Percentiles rank a stretch among this genome's conserved stretches.
Evolutionary conservation across 495 filamentous ascomycete species (phyloP).

Genomic region (Penicillium simplicissimum): DNA sequence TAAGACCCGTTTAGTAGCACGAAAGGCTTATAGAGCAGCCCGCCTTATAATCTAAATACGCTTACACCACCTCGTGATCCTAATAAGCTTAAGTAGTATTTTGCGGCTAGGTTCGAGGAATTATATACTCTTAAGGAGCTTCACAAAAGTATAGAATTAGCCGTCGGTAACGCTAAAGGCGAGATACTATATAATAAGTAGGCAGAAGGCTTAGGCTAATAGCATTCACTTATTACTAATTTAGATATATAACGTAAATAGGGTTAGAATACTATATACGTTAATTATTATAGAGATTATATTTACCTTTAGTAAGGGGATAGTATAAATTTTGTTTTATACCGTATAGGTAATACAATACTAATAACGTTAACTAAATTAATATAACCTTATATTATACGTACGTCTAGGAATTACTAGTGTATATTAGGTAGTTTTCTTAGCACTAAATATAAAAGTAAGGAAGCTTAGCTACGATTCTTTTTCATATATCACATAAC

Average conservation of each 20-base stretch:
- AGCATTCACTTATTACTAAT: neutral
- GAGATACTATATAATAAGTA: neutral
- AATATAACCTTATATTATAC: too few species aligned
- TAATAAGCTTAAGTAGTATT: neutral
- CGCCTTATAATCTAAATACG: neutral
- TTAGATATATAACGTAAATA: neutral
- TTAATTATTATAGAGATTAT: too few species aligned
- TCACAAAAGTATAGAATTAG: neutral
- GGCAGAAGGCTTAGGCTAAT: neutral
- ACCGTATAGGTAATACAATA: too few species aligned
- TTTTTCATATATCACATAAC: too few species aligned
- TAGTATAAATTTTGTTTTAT: too few species aligned
- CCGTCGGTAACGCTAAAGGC: neutral
- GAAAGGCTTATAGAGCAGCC: neutral
- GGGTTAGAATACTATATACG: neutral
- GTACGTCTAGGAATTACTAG: too few species aligned
- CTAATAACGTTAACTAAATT: too few species aligned
- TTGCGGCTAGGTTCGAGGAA: neutral
- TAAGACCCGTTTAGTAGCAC: neutral
- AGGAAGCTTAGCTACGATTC: too few species aligned
- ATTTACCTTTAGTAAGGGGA: too few species aligned
- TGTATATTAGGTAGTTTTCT: too few species aligned
- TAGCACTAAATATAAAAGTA: too few species aligned
- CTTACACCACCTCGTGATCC: too few species aligned
- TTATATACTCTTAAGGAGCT: neutral